These are phyloP conservation scores for Trypanosoma rangeli DNA, from an alignment of 208 protist species.

Conservation along the genomic window DNA sequence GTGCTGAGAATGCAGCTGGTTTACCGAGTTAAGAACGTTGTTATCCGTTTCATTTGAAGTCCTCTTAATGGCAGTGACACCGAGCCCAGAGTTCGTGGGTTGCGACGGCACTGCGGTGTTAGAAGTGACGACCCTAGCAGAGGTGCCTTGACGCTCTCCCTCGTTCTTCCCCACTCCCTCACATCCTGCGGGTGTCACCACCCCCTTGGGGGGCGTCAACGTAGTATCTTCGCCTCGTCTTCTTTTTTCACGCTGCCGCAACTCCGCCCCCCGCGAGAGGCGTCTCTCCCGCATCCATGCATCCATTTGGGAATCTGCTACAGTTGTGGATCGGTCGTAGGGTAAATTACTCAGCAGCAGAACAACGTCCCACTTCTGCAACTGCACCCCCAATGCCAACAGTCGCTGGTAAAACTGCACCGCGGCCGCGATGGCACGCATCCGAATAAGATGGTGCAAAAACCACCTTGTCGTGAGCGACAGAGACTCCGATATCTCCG, in stretches of 20 bases:
- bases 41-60: not conserved
- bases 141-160: not conserved
- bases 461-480: slow-evolving; percentile 65
- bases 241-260: slow-evolving; percentile 29
- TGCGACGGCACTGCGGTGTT: not conserved
- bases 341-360: slow-evolving; percentile 73
- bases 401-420: slow-evolving; percentile 70
- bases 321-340: slow-evolving; percentile 54
- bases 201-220: not conserved
- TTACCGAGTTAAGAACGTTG: not conserved
- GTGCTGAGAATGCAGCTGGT: slow-evolving; percentile 21
- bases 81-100: not conserved
- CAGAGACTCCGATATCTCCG: slow-evolving; percentile 68
- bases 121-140: not conserved
- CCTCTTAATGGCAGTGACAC: not conserved
- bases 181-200: not conserved
- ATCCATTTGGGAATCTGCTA: slow-evolving; percentile 7
- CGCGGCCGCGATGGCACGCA: slow-evolving; percentile 59
- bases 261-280: slow-evolving; percentile 23
- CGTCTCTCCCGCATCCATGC: slow-evolving; percentile 9
- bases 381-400: slow-evolving; percentile 63
- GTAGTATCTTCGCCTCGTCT: slow-evolving; percentile 13
- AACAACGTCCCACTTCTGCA: slow-evolving; percentile 64
- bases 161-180: not conserved
- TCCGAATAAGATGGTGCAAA: slow-evolving; percentile 68